Evolutionary conservation across 2,329 filamentous ascomycete genomes (phyloP), one percentile per base, ranked within the genome.

Genomic region (Exophiala xenobiotica): DNA sequence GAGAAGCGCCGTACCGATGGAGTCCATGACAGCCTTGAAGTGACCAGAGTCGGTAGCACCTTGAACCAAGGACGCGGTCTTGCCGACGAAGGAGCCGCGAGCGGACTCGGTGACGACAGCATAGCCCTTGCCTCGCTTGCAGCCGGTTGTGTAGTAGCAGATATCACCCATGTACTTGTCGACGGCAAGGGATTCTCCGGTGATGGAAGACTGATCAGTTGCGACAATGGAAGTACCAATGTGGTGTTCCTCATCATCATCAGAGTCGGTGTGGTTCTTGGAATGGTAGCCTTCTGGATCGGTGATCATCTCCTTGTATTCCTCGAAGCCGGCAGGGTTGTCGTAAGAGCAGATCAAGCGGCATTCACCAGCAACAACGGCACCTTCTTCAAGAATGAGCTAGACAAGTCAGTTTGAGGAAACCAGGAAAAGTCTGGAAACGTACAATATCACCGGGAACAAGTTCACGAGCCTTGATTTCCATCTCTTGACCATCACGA

Each of bases 21-120:
- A 85, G 80, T 89, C 85, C 86, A 89, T 89, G 77, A 89, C 86
- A 60, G 85, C 85, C 77, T 90, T 88, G 81, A 88, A 88, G 73
- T 88, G 85, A 74, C 86, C 86, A 66, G 83, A 79, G 70, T 88
- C 86, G 73, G 87, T 78, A 60, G 86, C 86, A 61, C 85, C 86
- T 73, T 88, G 82, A 44, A 89, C 86, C 45, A 89, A 78, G 62
- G 81, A 80, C 56, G 86, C 86, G 62, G 86, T 89, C 69, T 82
- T 83, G 74, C 86, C 86, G 69, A 89, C 86, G 75, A 89, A 90
- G 53, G 86, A 89, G 72, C 81, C 78, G 67, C 79, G 82, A 49
- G 86, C 86, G 57, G 83, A 82, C 60, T 83, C 80, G 53, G 80
- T 79, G 65, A 83, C 79, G 57, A 90, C 78, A 64, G 78, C 83